Conservation (phyloP, 306 rosid species). For the Glycine latifolia region DNA sequence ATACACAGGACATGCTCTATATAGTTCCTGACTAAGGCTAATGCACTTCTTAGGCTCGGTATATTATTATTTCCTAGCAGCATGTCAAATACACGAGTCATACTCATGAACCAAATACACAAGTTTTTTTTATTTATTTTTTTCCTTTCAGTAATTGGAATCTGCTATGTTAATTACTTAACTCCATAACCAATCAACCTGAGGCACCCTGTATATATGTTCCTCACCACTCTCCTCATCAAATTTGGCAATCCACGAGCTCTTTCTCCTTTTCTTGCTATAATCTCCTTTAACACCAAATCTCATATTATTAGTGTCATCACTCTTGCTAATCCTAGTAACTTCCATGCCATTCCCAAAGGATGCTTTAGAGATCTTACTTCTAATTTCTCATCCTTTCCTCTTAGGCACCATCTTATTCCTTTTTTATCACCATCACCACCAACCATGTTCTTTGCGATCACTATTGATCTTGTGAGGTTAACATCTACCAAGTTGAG, state of each 20-base stretch:
- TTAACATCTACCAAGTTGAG: conserved; percentile 61
- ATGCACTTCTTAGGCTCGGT: background rate
- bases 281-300: conserved; percentile 4
- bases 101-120: no score
- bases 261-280: conserved; percentile 48
- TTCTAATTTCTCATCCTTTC: conserved; percentile 50
- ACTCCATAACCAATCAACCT: background rate
- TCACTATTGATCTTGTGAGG: conserved; percentile 63
- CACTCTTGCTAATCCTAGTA: conserved; percentile 53
- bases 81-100: conserved; percentile 2
- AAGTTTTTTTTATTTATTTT: no score
- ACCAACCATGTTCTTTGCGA: conserved; percentile 60
- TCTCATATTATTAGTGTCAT: conserved; percentile 24
- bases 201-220: conserved; percentile 65
- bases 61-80: background rate
- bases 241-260: conserved; percentile 64
- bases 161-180: no score
- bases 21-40: background rate
- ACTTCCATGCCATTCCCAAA: conserved; percentile 71
- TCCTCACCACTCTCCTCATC: conserved; percentile 81
- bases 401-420: conserved; percentile 47
- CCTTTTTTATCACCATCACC: conserved; percentile 43
- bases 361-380: conserved; percentile 67
- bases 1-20: background rate
- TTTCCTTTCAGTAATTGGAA: no score